Evolutionary conservation across 2,329 filamentous ascomycete species (phyloP).

Genomic region (Scopulariopsis brevicaulis): DNA sequence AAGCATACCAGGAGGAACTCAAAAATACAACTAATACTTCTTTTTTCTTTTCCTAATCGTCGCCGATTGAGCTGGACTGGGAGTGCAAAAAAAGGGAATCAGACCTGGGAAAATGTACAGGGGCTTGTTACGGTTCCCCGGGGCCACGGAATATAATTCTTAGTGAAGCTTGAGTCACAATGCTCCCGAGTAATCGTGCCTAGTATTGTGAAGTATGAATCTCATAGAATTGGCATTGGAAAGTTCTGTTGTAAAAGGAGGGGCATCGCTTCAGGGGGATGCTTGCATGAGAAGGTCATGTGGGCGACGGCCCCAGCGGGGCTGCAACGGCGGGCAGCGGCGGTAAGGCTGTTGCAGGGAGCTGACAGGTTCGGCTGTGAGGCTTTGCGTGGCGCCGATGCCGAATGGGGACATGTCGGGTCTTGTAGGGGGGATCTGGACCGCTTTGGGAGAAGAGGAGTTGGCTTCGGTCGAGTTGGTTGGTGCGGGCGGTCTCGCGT

Average conservation of each 20-base stretch:
- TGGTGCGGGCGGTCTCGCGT: background rate
- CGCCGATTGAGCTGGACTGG: background rate
- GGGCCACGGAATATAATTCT: too few species aligned
- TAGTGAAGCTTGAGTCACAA: too few species aligned
- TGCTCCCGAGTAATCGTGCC: too few species aligned
- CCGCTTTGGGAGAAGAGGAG: background rate
- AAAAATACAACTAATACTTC: background rate
- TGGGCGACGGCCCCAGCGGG: background rate
- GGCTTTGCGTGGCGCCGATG: background rate
- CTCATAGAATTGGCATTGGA: background rate
- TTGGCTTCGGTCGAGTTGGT: background rate
- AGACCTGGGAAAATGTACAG: background rate
- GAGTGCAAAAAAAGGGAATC: background rate
- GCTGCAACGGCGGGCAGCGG: background rate
- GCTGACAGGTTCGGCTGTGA: background rate
- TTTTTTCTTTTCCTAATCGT: background rate
- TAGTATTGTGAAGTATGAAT: too few species aligned
- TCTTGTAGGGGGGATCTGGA: background rate
- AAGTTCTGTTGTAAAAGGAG: background rate
- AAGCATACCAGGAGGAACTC: background rate
- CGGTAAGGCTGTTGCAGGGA: background rate
- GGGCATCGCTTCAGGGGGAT: background rate
- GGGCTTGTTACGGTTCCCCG: too few species aligned
- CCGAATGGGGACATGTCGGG: background rate
- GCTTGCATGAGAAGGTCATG: background rate